These are phyloP conservation scores for Phaffomyces thermotolerans DNA, from an alignment of 805 yeast genomes.

Conservation along the genomic window DNA sequence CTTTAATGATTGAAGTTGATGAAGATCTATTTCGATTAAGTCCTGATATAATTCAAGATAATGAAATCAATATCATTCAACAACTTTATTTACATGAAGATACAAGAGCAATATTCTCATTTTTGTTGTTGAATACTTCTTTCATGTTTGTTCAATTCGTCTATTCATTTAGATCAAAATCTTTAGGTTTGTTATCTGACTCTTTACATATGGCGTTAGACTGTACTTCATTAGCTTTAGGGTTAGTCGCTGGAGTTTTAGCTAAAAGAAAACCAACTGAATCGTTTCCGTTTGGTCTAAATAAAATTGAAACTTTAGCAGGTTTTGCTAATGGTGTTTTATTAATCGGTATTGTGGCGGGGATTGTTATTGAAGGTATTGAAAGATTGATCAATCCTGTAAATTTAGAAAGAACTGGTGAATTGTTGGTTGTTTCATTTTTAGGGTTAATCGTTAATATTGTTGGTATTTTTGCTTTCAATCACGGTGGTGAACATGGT, in stretches of 20 bases:
- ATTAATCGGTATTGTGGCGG: conserved; percentile 80
- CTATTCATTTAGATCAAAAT: conserved; percentile 87
- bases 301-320: conserved; percentile 82
- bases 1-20: conserved; percentile 14
- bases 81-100: conserved; percentile 41
- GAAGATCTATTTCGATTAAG: conserved; percentile 4
- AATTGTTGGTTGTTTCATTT: conserved; percentile 74
- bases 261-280: conserved; percentile 54
- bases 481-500: conserved; percentile 63
- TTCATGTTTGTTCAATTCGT: conserved; percentile 93
- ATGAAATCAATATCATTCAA: conserved; percentile 14
- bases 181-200: conserved; percentile 86
- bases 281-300: conserved; percentile 80
- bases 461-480: conserved; percentile 91
- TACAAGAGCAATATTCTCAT: conserved; percentile 83
- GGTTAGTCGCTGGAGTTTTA: conserved; percentile 74
- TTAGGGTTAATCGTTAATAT: conserved; percentile 83
- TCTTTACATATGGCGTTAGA: conserved; percentile 95
- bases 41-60: not conserved
- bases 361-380: conserved; percentile 79
- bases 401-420: conserved; percentile 68
- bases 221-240: conserved; percentile 84
- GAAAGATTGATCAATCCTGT: conserved; percentile 79
- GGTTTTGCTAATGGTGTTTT: conserved; percentile 94
- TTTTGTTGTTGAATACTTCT: conserved; percentile 74